Evolutionary conservation across 2,329 filamentous ascomycete species (phyloP), one percentile per base, ranked within the genome.

Genomic region (Colletotrichum sp.): DNA sequence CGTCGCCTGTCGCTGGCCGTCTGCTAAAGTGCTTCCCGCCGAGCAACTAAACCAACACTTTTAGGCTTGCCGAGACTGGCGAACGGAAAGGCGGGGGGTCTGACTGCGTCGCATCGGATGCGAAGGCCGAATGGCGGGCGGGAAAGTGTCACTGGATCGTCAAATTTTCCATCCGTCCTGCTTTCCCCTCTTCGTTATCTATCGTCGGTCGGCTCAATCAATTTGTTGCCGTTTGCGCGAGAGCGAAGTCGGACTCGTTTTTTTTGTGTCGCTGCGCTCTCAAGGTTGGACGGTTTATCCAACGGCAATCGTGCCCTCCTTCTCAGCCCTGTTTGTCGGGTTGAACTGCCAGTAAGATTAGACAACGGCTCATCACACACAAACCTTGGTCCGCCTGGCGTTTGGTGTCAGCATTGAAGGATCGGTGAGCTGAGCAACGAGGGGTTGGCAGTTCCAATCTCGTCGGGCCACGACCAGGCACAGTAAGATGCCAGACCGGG

Each of bases 51-150:
- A 52, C 55, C 55, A 69, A 61, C 66, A 43, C 38, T n/a, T 64
- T 52, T 38, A 34, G 62, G 66, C 58, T 58, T 67, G 62, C 73
- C 69, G 73, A 72, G 69, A 67, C 61, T 75, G 69, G 69, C 69
- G 69, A 67, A 43, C 62, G 32, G 36, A 72, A 56, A 72, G 43
- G 58, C 38, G 32, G 43, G n/a, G 36, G 26, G 26, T 28, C n/a
- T 32, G 68, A 24, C 34, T 38, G 34, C 60, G 62, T 69, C 72
- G 62, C 38, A 26, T 75, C 56, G 36, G 69, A 70, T 61, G 60
- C 52, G 6, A 69, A 69, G 32, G 38, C 36, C 62, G 69, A 70
- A 34, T 38, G 55, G 36, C 62, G 69, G 61, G 55, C 68, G 52
- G 73, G 30, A 16, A 52, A 13, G 6, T 61, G 64, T 32, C 30